Evolutionary conservation across 2,329 filamentous ascomycete species (phyloP).

Genomic region (Lecanicillium sp.): DNA sequence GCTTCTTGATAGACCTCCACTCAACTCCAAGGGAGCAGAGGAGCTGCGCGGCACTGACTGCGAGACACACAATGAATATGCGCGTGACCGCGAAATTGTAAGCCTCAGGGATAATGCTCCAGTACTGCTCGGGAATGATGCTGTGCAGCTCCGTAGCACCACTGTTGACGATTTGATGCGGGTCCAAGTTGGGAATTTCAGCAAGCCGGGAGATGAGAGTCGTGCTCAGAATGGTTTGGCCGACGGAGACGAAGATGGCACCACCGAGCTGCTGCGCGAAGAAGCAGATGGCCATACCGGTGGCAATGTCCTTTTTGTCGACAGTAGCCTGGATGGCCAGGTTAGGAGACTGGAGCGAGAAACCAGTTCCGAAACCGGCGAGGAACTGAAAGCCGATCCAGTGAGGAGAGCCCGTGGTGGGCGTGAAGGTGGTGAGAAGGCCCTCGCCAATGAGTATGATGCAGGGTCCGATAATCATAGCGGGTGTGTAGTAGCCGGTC

Average conservation of each 20-base stretch:
- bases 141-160: constrained; percentile 56
- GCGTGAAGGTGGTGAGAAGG: constrained; percentile 50
- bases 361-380: constrained; percentile 52
- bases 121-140: constrained; percentile 42
- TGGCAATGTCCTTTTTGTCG: constrained; percentile 45
- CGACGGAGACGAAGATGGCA: constrained; percentile 52
- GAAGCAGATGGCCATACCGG: constrained; percentile 49
- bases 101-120: constrained; percentile 49
- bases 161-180: constrained; percentile 36
- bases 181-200: constrained; percentile 37
- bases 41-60: constrained; percentile 48
- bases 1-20: constrained; percentile 63
- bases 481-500: constrained; percentile 55
- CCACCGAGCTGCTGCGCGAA: constrained; percentile 55
- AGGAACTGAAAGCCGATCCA: constrained; percentile 59
- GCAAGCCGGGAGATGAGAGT: constrained; percentile 34
- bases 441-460: constrained; percentile 49
- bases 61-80: constrained; percentile 58
- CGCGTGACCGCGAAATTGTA: constrained; percentile 60
- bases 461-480: constrained; percentile 46
- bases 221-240: constrained; percentile 47
- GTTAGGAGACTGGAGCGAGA: constrained; percentile 51
- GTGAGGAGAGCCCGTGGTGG: constrained; percentile 38
- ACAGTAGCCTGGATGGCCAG: constrained; percentile 53
- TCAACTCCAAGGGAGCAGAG: constrained; percentile 55